Evolutionary conservation across 1,139 yeast genomes (phyloP).

Genomic region (Hyphopichia fennica): DNA sequence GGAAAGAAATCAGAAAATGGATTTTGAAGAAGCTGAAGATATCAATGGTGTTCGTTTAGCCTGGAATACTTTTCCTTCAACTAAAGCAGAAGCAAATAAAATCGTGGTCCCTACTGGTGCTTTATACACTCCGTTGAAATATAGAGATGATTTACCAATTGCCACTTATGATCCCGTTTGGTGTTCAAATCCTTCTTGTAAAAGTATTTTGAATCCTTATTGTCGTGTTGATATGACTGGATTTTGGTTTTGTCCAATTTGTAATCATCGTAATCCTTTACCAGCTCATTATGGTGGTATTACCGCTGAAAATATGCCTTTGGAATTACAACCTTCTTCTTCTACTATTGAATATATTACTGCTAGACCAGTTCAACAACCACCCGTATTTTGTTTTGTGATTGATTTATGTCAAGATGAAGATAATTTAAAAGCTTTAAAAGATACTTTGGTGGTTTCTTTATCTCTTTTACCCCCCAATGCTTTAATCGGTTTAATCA

Average conservation of each 20-base stretch:
- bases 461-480: constrained; percentile 88
- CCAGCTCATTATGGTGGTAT: constrained; percentile 90
- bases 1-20: constrained; percentile 31
- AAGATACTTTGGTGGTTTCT: constrained; percentile 81
- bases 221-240: constrained; percentile 81
- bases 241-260: constrained; percentile 89
- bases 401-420: constrained; percentile 94
- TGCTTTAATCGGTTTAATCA: constrained; percentile 86
- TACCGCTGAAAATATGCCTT: constrained; percentile 79
- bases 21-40: constrained; percentile 53
- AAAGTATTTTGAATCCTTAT: constrained; percentile 85
- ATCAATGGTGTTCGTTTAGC: constrained; percentile 51
- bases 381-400: constrained; percentile 91
- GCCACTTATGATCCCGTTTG: constrained; percentile 89
- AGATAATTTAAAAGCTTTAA: constrained; percentile 86
- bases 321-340: constrained; percentile 74
- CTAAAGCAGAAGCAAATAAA: constrained; percentile 86
- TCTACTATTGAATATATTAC: constrained; percentile 93
- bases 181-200: constrained; percentile 79
- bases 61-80: constrained; percentile 68
- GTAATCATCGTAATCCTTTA: constrained; percentile 79
- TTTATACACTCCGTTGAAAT: constrained; percentile 86
- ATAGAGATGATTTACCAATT: constrained; percentile 72
- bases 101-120: constrained; percentile 96
- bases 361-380: constrained; percentile 82